Evolutionary conservation across 1,284 basidiomycete genomes (phyloP), one percentile per base, ranked within the genome.

Genomic region (Apiotrichum porosum): DNA sequence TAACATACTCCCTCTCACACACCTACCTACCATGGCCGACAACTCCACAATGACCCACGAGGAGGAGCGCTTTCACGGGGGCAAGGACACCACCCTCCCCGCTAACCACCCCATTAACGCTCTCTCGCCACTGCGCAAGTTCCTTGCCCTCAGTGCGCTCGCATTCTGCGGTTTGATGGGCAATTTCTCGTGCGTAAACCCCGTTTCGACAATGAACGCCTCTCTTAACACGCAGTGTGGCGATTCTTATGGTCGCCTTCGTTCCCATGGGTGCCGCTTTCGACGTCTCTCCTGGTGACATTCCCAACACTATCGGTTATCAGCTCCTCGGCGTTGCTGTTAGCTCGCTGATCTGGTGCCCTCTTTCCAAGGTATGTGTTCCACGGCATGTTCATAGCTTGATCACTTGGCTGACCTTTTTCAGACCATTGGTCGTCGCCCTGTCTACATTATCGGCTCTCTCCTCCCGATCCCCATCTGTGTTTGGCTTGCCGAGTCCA

Each of bases 271-370:
- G 21, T 17, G 19, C 3, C 4, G 3, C 15, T 8, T 47, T 35
- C 15, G 4, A 3, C 12, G 48, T 50, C 8, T 52, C 58, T 23
- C 61, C 64, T 12, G 42, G 59, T 5, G 48, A 57, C 5, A 61
- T 60, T 6, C 63, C 69, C 32, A 66, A 69, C 54, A 57, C 65
- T 0, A 69, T 72, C 47, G 70, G 70, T 14, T 68, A 68, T 50
- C 50, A 47, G 17, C 58, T 72, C 22, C 60, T 72, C 15, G 70
- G 70, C 35, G 54, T 69, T 22, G 70, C 68, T 3, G 62, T 68
- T 8, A 68, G 70, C 4, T 64, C 68, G 1, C 46, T 72, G 9
- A 51, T 72, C 17, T 62, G 58, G 52, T 60, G 60, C 41, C 60
- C 58, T 10, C 40, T 62, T 13, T 57, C 57, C 1, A 28, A 12